Evolutionary conservation across 2,329 filamentous ascomycete species (phyloP).

Genomic region (Alternaria sp.): DNA sequence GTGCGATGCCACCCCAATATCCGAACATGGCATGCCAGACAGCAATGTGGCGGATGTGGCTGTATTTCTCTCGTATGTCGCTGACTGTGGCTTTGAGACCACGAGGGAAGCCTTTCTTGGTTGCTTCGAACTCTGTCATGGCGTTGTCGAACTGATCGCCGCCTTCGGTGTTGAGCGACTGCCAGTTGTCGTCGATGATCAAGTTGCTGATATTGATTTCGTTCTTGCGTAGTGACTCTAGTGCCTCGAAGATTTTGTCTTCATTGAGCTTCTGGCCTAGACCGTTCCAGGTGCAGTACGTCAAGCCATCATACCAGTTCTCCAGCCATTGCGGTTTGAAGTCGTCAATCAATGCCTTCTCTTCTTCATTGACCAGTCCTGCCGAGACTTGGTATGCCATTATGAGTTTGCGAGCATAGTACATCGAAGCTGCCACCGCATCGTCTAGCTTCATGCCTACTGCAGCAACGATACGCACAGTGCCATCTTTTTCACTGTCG

Average conservation of each 20-base stretch:
- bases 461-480: slow-evolving; percentile 71
- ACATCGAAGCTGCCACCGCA: slow-evolving; percentile 81
- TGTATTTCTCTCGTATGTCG: slow-evolving; percentile 71
- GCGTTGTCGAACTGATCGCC: slow-evolving; percentile 48
- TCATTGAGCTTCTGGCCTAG: slow-evolving; percentile 84
- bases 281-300: slow-evolving; percentile 97
- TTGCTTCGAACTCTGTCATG: slow-evolving; percentile 88
- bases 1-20: slow-evolving; percentile 79
- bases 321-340: slow-evolving; percentile 73
- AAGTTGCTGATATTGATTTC: slow-evolving; percentile 81
- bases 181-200: slow-evolving; percentile 97
- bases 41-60: slow-evolving; percentile 79
- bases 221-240: slow-evolving; percentile 72
- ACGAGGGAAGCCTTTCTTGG: slow-evolving; percentile 76
- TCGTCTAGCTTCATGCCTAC: slow-evolving; percentile 75
- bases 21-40: slow-evolving; percentile 86
- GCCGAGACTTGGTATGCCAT: slow-evolving; percentile 52
- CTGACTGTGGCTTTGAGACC: slow-evolving; percentile 76
- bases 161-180: slow-evolving; percentile 53
- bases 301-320: slow-evolving; percentile 89
- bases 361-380: slow-evolving; percentile 55
- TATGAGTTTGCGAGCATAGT: slow-evolving; percentile 77
- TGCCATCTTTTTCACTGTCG: slow-evolving; percentile 65
- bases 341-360: slow-evolving; percentile 55
- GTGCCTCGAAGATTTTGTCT: slow-evolving; percentile 75